Base-by-base conservation (phyloP, 139 green algal species). In the Chlamydomonas sp. region DNA sequence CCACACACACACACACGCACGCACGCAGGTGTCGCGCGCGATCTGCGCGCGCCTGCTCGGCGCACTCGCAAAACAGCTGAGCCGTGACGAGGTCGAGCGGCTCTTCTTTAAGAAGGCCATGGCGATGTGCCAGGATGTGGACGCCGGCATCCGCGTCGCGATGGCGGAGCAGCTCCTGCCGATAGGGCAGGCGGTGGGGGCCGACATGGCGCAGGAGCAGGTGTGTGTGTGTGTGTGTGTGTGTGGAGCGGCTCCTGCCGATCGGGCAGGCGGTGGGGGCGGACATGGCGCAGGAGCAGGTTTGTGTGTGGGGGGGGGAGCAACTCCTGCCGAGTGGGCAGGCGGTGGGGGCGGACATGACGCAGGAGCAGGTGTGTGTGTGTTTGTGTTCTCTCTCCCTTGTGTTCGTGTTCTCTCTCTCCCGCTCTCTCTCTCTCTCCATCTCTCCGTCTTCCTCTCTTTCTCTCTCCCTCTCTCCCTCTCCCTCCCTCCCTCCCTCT, bases 71-170 rank as follows among this genome's bases (percentile, higher is more conserved):
- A 48, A 37, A 10, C 70, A 71, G 4, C 48, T 82, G 76, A 74
- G 67, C 1, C 67, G 61, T 37, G 76, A 82, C 29, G 76, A 82
- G 28, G 60, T 82, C 5, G 76, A 82, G 38, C 67, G 71, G 2
- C 49, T 39, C n/a, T 82, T 78, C 49, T 76, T 82, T 39, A 76
- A 73, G 33, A 76, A 76, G 48, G 50, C 67, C n/a, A 69, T 82
- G 33, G 58, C 31, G n/a, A 78, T 82, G 76, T 82, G 76, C 65
- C 76, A 82, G 63, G 76, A 82, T 36, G 76, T 82, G 67, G 71
- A 82, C 39, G 67, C 67, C 67, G 60, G 59, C 34, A 68, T 81
- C 43, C 70, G 76, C 1, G 37, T 74, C 3, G 57, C 48, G 33
- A 75, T 72, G n/a, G 72, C 60, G 35, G 22, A 67, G 47, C 71